These are phyloP conservation scores for Ceratorhiza oryzae-sativae DNA, from an alignment of 1,284 basidiomycete species.

Conservation along the genomic window DNA sequence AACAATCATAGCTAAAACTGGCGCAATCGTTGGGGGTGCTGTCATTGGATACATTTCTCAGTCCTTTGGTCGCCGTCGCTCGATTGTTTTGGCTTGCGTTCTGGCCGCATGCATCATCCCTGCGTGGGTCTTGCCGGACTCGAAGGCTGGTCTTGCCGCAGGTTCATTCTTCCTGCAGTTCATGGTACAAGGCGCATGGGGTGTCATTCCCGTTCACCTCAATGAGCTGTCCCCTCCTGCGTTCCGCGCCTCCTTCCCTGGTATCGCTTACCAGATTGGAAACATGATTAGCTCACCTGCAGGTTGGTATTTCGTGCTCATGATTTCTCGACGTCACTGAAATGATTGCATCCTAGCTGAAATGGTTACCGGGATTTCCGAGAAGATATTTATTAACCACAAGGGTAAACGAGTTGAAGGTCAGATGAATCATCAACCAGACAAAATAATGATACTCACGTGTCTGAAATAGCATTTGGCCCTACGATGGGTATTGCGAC, in stretches of 20 bases:
- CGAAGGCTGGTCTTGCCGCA: constrained; percentile 69
- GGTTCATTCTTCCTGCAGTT: constrained; percentile 90
- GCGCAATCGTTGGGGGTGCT: constrained; percentile 80
- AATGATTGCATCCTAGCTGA: not conserved
- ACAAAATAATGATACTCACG: not conserved
- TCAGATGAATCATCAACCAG: not conserved
- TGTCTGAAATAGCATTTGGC: constrained; percentile 5
- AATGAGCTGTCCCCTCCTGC: constrained; percentile 56
- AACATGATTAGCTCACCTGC: constrained; percentile 50
- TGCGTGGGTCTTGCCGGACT: constrained; percentile 80
- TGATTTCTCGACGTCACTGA: no score
- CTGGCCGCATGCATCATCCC: constrained; percentile 55
- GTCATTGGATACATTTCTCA: constrained; percentile 83
- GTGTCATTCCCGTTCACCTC: constrained; percentile 51
- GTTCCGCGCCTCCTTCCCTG: constrained; percentile 54
- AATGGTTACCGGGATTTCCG: constrained; percentile 18
- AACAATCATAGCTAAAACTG: constrained; percentile 88
- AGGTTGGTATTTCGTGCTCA: not conserved
- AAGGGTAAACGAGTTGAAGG: constrained; percentile 21
- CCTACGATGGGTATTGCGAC: constrained; percentile 30
- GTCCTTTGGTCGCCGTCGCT: constrained; percentile 85
- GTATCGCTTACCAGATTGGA: constrained; percentile 54
- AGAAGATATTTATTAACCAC: constrained; percentile 7
- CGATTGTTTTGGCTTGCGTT: constrained; percentile 64
- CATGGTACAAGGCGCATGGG: constrained; percentile 55